Base-by-base conservation (phyloP, 805 yeast genomes). In the Suhomyces sp. region DNA sequence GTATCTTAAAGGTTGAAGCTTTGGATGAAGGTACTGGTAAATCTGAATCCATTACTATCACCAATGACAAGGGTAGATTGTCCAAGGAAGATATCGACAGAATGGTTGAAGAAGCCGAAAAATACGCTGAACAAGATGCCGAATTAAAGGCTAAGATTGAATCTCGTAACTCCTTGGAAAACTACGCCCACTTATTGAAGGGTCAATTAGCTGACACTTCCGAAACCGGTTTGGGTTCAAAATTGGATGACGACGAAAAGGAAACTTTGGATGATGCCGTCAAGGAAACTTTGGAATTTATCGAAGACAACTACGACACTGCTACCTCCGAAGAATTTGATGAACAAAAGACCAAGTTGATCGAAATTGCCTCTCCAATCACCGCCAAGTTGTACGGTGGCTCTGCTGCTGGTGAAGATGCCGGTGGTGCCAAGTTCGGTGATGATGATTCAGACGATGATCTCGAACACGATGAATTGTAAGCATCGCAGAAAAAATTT, bases 1-100 rank as follows among this genome's bases (percentile, higher is more conserved):
- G 99, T 85, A 94, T 93, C 84, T 86, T 93, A 78, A 94, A 93
- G 88, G 99, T 93, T 70, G 92, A 97, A 67, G 99, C 99, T 61
- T 87, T 88, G 72, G 99, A 93, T 84, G 93, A 93, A 82, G 92
- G 97, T 59, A 93, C 98, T 63, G 99, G 99, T 81, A 91, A 93
- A 79, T 83, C 97, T 65, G 94, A 97, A 74, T 90, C 93, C 86
- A 93, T 94, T 74, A 93, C 97, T 75, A 94, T 94, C 84, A 90
- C 97, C 67, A 93, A 94, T 88, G 96, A 97, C 72, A 94, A 92
- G 74, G 98, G 98, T 78, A 89, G 97, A 88, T 88, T 93, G 75
- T 87, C 97, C 59, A 84, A 92, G 72, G 91, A 90, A 66, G 98
- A 93, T 72, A 93, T 93, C 65, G 98, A 94, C 81, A 88, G 91